Evolutionary conservation across 1,139 yeast genomes (phyloP).

Genomic region (Eremothecium gossypii): DNA sequence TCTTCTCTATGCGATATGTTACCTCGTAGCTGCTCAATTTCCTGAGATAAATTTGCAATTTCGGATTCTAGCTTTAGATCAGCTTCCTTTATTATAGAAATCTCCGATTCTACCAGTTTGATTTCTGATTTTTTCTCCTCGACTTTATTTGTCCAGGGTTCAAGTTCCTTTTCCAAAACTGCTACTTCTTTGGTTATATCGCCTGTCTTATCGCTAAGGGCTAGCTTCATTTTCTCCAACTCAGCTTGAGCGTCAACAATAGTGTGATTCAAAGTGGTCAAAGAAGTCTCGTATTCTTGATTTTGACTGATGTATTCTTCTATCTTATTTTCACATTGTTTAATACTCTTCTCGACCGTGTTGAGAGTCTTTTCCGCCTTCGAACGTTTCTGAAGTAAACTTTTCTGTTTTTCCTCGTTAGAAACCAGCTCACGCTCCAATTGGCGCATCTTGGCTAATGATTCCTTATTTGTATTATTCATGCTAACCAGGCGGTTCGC

Average conservation of each 20-base stretch:
- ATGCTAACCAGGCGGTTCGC: slow-evolving; percentile 31
- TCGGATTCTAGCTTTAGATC: slow-evolving; percentile 18
- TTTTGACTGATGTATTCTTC: slow-evolving; percentile 40
- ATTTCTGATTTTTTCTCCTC: slow-evolving; percentile 59
- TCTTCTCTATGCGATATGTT: slow-evolving; percentile 11
- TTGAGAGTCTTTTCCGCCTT: slow-evolving; percentile 47
- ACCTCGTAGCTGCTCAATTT: slow-evolving; percentile 38
- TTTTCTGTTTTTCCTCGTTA: slow-evolving; percentile 65
- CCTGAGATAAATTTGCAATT: slow-evolving; percentile 36
- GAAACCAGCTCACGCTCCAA: slow-evolving; percentile 48
- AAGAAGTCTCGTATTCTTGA: slow-evolving; percentile 30
- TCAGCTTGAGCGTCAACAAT: slow-evolving; percentile 45
- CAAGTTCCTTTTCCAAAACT: slow-evolving; percentile 58
- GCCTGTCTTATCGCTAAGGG: slow-evolving; percentile 56
- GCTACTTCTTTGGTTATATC: slow-evolving; percentile 21
- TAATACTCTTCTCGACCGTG: slow-evolving; percentile 28
- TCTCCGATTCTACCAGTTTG: slow-evolving; percentile 54
- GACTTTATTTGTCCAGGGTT: slow-evolving; percentile 75
- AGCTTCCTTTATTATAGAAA: slow-evolving; percentile 47
- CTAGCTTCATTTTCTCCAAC: slow-evolving; percentile 54
- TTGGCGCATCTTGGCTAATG: slow-evolving; percentile 7
- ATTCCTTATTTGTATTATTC: slow-evolving; percentile 33
- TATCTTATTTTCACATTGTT: slow-evolving; percentile 17
- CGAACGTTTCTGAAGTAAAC: slow-evolving; percentile 48
- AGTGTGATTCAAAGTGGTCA: slow-evolving; percentile 38